A percentile compares a stretch with the other conserved stretches of the same genome.
These are phyloP conservation scores for Myrica gale DNA, from an alignment of 306 rosid species.

Conservation along the genomic window DNA sequence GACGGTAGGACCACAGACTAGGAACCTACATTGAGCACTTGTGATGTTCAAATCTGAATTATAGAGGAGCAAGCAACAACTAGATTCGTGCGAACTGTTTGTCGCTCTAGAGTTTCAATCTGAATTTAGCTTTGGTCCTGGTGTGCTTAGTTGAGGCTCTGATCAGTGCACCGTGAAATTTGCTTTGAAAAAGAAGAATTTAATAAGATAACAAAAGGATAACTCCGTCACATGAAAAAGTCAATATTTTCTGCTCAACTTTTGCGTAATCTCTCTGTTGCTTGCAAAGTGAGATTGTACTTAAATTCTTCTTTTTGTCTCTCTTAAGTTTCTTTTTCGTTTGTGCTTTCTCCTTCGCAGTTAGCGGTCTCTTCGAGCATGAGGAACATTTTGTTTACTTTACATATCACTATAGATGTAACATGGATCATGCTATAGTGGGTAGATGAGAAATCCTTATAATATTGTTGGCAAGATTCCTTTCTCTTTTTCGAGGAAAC, in stretches of 20 bases:
- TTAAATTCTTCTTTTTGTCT: not conserved
- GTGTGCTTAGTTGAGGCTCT: no score
- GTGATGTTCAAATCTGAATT: not conserved
- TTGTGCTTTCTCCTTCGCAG: not conserved
- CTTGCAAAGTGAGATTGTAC: not conserved
- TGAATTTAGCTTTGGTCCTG: not conserved
- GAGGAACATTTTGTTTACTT: conserved; percentile 24
- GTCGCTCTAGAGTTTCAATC: not conserved
- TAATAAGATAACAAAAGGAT: not conserved
- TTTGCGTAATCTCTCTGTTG: no score
- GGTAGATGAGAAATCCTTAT: conserved; percentile 37
- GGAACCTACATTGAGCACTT: not conserved
- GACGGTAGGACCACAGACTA: no score
- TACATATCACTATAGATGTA: conserved; percentile 17
- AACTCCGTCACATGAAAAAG: not conserved
- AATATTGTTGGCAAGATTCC: conserved; percentile 43
- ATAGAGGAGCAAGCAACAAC: not conserved
- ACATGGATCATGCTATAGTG: conserved; percentile 16
- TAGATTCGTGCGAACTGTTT: no score
- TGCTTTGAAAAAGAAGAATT: not conserved
- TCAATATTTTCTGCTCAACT: not conserved
- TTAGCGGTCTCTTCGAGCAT: conserved; percentile 22
- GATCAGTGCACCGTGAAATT: no score
- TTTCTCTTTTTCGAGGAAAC: conserved; percentile 32
- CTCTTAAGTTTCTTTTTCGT: not conserved